phyloP scores from a whole-genome alignment of 257 asterid genomes.

The Linderniella brevidens region DNA sequence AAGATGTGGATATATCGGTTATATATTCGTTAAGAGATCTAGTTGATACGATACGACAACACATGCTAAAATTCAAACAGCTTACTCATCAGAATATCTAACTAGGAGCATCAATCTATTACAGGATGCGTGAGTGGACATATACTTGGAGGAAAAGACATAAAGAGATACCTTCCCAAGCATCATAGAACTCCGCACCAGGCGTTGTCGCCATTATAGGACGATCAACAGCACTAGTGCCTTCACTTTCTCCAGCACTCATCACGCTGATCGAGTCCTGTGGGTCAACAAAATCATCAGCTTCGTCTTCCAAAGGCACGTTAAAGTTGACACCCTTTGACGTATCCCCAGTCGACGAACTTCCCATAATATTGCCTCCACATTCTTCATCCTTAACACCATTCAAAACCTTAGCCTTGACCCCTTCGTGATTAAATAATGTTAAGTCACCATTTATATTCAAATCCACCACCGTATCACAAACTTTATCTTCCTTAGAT shows the following conservation, averaged over 20 bases:
- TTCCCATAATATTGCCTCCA: slow-evolving; percentile 13
- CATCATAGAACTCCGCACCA: slow-evolving; percentile 73
- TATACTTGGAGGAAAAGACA: background rate
- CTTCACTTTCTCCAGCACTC: slow-evolving; percentile 49
- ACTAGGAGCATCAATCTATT: too few relatives aligned
- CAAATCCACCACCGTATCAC: slow-evolving; percentile 14
- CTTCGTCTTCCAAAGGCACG: slow-evolving; percentile 12
- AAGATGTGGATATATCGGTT: too few relatives aligned
- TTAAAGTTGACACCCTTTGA: too few relatives aligned
- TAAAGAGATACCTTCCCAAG: slow-evolving; percentile 82
- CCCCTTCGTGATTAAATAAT: slow-evolving; percentile 13
- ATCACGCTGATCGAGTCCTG: slow-evolving; percentile 41
- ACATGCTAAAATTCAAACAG: too few relatives aligned
- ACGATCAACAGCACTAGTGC: slow-evolving; percentile 27
- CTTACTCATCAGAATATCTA: too few relatives aligned
- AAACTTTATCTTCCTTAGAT: slow-evolving; percentile 15
- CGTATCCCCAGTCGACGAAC: background rate
- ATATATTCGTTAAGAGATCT: too few relatives aligned
- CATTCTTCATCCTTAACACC: slow-evolving; percentile 13
- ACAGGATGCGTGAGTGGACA: too few relatives aligned
- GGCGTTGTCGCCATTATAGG: slow-evolving; percentile 32
- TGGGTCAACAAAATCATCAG: slow-evolving; percentile 47
- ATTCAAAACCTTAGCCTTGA: slow-evolving; percentile 15
- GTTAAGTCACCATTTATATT: slow-evolving; percentile 10
- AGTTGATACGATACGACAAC: too few relatives aligned